Evolutionary conservation across 2,329 filamentous ascomycete species (phyloP).

Genomic region (Exophiala alcalophila): DNA sequence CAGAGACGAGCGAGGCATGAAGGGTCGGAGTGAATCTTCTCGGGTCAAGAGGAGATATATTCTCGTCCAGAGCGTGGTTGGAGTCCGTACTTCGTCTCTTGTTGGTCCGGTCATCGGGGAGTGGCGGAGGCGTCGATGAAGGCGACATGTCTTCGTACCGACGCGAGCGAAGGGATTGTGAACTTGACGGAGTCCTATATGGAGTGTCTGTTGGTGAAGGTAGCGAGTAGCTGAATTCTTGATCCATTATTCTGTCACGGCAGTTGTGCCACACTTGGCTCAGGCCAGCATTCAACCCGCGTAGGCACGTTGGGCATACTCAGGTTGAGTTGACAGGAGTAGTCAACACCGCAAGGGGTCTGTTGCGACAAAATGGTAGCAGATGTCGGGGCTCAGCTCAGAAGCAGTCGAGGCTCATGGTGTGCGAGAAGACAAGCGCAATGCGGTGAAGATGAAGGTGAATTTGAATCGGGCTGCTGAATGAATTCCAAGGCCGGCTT

Average conservation of each 20-base stretch:
- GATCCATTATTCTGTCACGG: constrained; percentile 19
- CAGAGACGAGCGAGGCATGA: constrained; percentile 89
- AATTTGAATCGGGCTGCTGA: too few relatives aligned
- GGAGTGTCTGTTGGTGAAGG: constrained; percentile 71
- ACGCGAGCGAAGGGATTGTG: constrained; percentile 61
- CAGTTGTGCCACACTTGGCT: constrained; percentile 11
- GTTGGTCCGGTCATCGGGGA: constrained; percentile 44
- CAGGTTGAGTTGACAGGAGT: too few relatives aligned
- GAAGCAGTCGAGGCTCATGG: neutral
- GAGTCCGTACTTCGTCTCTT: constrained; percentile 39
- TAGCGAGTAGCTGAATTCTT: constrained; percentile 53
- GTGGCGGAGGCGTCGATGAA: constrained; percentile 55
- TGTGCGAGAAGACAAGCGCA: neutral
- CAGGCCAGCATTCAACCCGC: constrained; percentile 2
- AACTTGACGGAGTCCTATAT: constrained; percentile 60
- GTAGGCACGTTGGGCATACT: constrained; percentile 16
- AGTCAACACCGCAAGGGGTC: too few relatives aligned
- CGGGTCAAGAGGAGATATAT: constrained; percentile 75
- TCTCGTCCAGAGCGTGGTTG: constrained; percentile 55
- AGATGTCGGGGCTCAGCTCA: too few relatives aligned
- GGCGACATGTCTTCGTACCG: constrained; percentile 55
- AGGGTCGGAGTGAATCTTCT: constrained; percentile 91
- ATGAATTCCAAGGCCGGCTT: neutral
- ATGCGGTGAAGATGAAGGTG: too few relatives aligned
- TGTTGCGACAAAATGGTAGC: too few relatives aligned